Conservation (phyloP, 768 basidiomycete species). For the Austroboletus festivus region DNA sequence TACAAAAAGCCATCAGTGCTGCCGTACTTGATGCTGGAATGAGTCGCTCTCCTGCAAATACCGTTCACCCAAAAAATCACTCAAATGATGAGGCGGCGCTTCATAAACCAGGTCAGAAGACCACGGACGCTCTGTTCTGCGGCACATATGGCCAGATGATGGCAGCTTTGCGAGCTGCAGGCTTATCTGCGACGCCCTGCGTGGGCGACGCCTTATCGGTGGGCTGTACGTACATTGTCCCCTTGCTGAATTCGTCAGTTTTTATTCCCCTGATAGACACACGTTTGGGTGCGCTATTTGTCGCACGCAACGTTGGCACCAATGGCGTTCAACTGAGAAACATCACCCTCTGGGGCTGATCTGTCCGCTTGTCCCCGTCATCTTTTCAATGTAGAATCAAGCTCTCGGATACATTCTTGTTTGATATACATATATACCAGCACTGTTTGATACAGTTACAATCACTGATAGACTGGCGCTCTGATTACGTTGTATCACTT, state of each 20-base stretch:
- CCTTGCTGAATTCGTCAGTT: not conserved
- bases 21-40: slow-evolving; percentile 42
- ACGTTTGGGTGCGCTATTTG: slow-evolving; percentile 41
- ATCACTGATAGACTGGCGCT: not conserved
- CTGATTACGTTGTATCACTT: not conserved
- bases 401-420: no score
- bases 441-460: not conserved
- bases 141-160: slow-evolving; percentile 44
- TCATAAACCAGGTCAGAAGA: slow-evolving; percentile 11
- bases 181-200: slow-evolving; percentile 35
- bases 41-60: slow-evolving; percentile 30
- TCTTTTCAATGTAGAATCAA: not conserved
- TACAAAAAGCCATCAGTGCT: slow-evolving; percentile 36
- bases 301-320: slow-evolving; percentile 30
- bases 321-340: slow-evolving; percentile 37
- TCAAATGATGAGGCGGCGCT: not conserved
- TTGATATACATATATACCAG: no score
- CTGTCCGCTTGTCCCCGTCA: not conserved
- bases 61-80: not conserved
- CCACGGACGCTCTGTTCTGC: slow-evolving; percentile 35
- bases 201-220: slow-evolving; percentile 26
- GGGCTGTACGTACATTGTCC: slow-evolving; percentile 27
- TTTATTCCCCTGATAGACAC: slow-evolving; percentile 27
- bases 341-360: slow-evolving; percentile 41
- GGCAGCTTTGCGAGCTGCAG: slow-evolving; percentile 37